Evolutionary conservation across 2,329 filamentous ascomycete genomes (phyloP).

Genomic region (Phialophora chinensis): DNA sequence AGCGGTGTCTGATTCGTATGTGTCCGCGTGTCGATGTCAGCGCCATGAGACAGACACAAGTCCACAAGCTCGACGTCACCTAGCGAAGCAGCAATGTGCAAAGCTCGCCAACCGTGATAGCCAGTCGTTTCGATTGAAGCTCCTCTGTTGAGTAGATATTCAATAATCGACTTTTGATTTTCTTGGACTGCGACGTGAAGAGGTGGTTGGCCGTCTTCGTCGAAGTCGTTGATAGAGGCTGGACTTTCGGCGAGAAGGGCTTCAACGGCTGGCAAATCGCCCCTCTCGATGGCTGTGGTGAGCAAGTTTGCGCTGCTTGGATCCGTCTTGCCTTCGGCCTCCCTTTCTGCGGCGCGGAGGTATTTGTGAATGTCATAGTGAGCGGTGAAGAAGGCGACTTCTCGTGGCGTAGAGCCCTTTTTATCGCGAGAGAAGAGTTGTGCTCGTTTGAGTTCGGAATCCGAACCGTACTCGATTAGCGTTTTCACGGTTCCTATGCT

Average conservation of each 20-base stretch:
- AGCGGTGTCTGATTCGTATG: slow-evolving; percentile 35
- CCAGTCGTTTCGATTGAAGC: slow-evolving; percentile 35
- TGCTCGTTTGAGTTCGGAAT: slow-evolving; percentile 19
- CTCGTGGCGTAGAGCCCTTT: slow-evolving; percentile 32
- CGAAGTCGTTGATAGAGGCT: slow-evolving; percentile 23
- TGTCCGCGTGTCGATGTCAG: slow-evolving; percentile 29
- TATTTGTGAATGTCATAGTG: slow-evolving; percentile 40
- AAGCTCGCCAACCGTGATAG: slow-evolving; percentile 37
- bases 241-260: slow-evolving; percentile 21
- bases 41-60: slow-evolving; percentile 31
- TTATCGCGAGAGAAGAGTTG: slow-evolving; percentile 32
- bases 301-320: slow-evolving; percentile 24
- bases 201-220: slow-evolving; percentile 36
- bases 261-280: slow-evolving; percentile 25
- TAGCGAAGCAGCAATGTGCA: slow-evolving; percentile 39
- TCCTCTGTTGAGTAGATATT: slow-evolving; percentile 35
- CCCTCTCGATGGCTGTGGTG: slow-evolving; percentile 34
- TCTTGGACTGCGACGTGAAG: slow-evolving; percentile 37
- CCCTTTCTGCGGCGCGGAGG: slow-evolving; percentile 33
- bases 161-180: slow-evolving; percentile 24
- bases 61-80: slow-evolving; percentile 35
- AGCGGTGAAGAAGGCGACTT: slow-evolving; percentile 37
- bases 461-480: slow-evolving; percentile 33
- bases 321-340: slow-evolving; percentile 20
- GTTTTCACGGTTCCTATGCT: slow-evolving; percentile 27